These are phyloP conservation scores for Novymonas esmeraldas DNA, from an alignment of 208 protist genomes.

Conservation along the genomic window DNA sequence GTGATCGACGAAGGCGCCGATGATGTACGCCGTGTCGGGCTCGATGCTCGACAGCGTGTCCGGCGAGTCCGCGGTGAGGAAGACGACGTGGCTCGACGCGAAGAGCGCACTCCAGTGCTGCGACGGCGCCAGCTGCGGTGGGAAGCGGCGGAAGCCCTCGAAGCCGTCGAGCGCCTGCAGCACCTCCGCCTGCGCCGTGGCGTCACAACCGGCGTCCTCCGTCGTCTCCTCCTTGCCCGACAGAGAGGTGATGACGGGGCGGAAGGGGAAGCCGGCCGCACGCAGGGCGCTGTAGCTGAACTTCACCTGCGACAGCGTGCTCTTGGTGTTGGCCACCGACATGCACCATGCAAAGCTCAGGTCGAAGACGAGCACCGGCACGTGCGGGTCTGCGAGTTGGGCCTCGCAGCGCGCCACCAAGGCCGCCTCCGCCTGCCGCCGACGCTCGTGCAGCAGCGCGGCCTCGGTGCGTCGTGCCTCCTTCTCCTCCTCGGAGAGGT, in stretches of 20 bases:
- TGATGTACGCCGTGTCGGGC: constrained; percentile 66
- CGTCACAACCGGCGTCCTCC: constrained; percentile 29
- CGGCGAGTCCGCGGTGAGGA: constrained; percentile 80
- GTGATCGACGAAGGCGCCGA: constrained; percentile 92
- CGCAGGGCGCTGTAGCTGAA: constrained; percentile 83
- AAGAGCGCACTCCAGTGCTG: constrained; percentile 78
- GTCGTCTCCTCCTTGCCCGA: constrained; percentile 46
- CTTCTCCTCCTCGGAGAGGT: constrained; percentile 55
- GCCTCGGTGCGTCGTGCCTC: constrained; percentile 44
- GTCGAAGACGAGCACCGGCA: constrained; percentile 82
- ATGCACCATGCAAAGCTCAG: constrained; percentile 90
- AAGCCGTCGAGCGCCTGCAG: constrained; percentile 48
- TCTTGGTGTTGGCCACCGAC: constrained; percentile 72
- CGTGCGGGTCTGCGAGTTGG: constrained; percentile 36
- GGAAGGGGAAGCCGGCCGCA: constrained; percentile 67
- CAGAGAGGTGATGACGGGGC: constrained; percentile 73
- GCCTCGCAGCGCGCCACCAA: constrained; percentile 30
- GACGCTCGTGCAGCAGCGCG: constrained; percentile 44
- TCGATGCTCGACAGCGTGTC: constrained; percentile 62
- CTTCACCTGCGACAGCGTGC: constrained; percentile 87
- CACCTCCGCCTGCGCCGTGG: constrained; percentile 34
- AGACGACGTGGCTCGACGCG: constrained; percentile 49
- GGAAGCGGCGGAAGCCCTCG: constrained; percentile 75
- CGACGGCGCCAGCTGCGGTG: constrained; percentile 32
- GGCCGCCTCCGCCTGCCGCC: constrained; percentile 40